Evolutionary conservation across 140 eudicot genomes (phyloP).

Genomic region (Stevia rebaudiana): DNA sequence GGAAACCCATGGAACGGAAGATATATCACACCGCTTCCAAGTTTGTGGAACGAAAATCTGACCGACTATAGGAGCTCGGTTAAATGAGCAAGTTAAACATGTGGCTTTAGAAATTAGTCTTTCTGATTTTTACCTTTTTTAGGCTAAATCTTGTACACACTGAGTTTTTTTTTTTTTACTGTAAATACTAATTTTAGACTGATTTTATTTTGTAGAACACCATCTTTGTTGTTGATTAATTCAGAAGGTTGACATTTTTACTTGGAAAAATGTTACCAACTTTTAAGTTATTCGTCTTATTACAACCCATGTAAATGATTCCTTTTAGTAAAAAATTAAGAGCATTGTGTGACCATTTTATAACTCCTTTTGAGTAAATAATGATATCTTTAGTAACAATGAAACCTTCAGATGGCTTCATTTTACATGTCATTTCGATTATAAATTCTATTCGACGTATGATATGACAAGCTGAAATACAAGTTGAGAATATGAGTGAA

Average conservation of each 20-base stretch:
- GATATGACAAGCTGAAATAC: too few relatives aligned
- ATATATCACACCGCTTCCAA: constrained; percentile 20
- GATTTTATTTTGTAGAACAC: constrained; percentile 18
- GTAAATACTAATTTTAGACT: constrained; percentile 28
- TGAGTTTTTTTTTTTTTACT: constrained; percentile 16
- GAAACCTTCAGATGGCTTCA: neutral
- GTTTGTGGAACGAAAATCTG: constrained; percentile 23
- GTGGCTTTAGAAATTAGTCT: constrained; percentile 13
- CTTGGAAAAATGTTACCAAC: neutral
- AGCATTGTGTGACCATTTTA: too few relatives aligned
- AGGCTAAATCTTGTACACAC: constrained; percentile 22
- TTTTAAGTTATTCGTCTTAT: too few relatives aligned
- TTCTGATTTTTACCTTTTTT: constrained; percentile 6
- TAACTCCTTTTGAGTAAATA: too few relatives aligned
- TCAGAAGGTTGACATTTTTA: constrained; percentile 4
- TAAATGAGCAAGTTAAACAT: constrained; percentile 13
- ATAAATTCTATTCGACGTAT: neutral
- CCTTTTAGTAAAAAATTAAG: too few relatives aligned
- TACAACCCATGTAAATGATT: too few relatives aligned
- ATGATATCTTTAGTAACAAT: too few relatives aligned
- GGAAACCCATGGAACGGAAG: constrained; percentile 21
- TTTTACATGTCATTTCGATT: too few relatives aligned
- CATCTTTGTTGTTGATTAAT: constrained; percentile 6
- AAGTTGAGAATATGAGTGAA: too few relatives aligned
- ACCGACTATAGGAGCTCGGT: constrained; percentile 17